These are phyloP conservation scores for Tylopilus sp. DNA, from an alignment of 768 basidiomycete species.

Conservation along the genomic window DNA sequence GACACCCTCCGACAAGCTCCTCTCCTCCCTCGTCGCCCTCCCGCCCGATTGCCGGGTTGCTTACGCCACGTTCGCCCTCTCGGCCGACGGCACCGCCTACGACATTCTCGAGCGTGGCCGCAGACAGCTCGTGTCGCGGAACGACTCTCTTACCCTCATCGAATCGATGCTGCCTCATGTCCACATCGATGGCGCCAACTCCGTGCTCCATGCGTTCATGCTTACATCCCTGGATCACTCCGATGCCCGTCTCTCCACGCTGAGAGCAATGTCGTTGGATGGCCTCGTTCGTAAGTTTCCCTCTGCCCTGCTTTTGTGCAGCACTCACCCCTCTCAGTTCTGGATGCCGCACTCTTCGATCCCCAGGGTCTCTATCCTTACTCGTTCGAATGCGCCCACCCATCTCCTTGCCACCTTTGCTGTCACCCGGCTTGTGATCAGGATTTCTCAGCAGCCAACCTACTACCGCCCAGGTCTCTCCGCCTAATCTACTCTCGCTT, in stretches of 20 bases:
- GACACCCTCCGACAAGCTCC: conserved; percentile 38
- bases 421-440: conserved; percentile 19
- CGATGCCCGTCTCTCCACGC: conserved; percentile 28
- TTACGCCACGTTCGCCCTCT: conserved; percentile 44
- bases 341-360: conserved; percentile 43
- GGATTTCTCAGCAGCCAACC: conserved; percentile 31
- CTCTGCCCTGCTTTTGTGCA: neutral
- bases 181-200: conserved; percentile 41
- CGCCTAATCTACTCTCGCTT: conserved; percentile 44
- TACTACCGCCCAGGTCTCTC: conserved; percentile 47
- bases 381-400: conserved; percentile 41
- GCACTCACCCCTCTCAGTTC: conserved; percentile 32
- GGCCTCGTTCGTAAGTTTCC: conserved; percentile 48
- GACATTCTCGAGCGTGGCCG: conserved; percentile 57
- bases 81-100: conserved; percentile 23
- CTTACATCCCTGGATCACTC: conserved; percentile 38
- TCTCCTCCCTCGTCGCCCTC: conserved; percentile 46
- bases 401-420: conserved; percentile 40
- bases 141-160: conserved; percentile 37
- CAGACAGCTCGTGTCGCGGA: conserved; percentile 41
- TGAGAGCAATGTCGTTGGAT: conserved; percentile 44
- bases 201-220: conserved; percentile 57
- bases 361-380: conserved; percentile 52
- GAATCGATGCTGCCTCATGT: conserved; percentile 53
- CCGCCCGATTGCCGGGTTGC: conserved; percentile 42